Conservation (phyloP, 192 early-diverging fungal genomes). For the Entomortierella lignicola region DNA sequence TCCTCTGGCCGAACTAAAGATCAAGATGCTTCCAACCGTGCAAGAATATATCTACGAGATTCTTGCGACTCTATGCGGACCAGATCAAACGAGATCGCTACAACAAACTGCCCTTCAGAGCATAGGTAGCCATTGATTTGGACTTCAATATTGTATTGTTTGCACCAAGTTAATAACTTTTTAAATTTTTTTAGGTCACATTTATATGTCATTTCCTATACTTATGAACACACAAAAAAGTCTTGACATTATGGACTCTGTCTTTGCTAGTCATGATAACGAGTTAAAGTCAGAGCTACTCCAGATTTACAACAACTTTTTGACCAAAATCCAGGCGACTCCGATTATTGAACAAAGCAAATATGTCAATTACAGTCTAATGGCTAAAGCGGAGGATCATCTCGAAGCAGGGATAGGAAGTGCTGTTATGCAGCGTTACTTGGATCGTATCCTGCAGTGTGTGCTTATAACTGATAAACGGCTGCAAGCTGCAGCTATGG, state of each 20-base stretch:
- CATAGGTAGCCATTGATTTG: constrained; percentile 49
- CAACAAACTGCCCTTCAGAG: constrained; percentile 68
- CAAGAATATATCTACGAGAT: constrained; percentile 27
- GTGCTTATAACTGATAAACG: constrained; percentile 65
- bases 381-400: constrained; percentile 40
- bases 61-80: constrained; percentile 1
- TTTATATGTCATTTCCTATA: constrained; percentile 78
- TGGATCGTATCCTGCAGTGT: constrained; percentile 80
- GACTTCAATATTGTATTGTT: neutral
- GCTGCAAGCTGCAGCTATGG: constrained; percentile 81
- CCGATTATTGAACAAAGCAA: neutral
- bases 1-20: constrained; percentile 48
- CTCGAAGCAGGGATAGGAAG: constrained; percentile 72
- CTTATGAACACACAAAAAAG: constrained; percentile 68
- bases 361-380: constrained; percentile 8
- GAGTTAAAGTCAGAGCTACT: constrained; percentile 29
- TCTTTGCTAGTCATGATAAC: constrained; percentile 58
- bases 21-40: constrained; percentile 9
- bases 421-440: constrained; percentile 90
- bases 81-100: constrained; percentile 52
- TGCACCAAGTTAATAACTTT: too few species aligned
- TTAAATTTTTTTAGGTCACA: too few species aligned
- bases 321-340: constrained; percentile 29
- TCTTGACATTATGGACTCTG: constrained; percentile 72
- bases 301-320: constrained; percentile 20